Evolutionary conservation across 257 asterid species (phyloP), one percentile per base, ranked within the genome.

Genomic region (Salvia rosmarinus): DNA sequence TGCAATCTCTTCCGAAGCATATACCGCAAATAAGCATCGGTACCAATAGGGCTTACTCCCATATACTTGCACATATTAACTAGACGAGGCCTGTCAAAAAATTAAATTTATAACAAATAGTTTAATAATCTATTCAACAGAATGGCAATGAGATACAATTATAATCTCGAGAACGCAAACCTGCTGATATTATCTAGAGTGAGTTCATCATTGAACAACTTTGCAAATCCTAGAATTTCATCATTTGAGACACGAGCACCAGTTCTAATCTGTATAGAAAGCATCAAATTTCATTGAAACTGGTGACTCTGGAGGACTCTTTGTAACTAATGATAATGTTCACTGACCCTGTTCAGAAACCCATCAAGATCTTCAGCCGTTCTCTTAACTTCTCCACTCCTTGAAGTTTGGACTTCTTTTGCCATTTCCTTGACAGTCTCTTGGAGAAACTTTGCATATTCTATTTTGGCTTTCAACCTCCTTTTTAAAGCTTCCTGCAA

Each of bases 31-130:
- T 88, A 90, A 71, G 96, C 79, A 85, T 92, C 98, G 2, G 98
- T 90, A 57, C 98, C 98, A 43, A 84, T 88, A 32, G 96, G 82
- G 56, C 72, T 82, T 77, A 92, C 85, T 39, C 98, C 98, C 98
- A 92, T 92, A 72, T 92, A 92, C 84, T 92, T 92, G 96, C 98
- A 92, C 98, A 92, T 92, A 67, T 75, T 92, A 74, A 90, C 95
- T 61, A 92, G 80, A 58, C 98, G 96, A 52, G 98, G 89, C 86
- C 98, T 92, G 90, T 70, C 23, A 75, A 20, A 25, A 51, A 69
- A 59, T 28, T 35, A 76, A 57, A 64, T 56, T 49, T 54, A 70
- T 52, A 54, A 25, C 4, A 34, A 28, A 52, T 79, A 76, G 37
- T 51, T 19, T n/a, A 13, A 61, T 69, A 17, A 46, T 35, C 13